phyloP scores from a whole-genome alignment of 148 eudicot species.

The Rhododendron ovatum region DNA sequence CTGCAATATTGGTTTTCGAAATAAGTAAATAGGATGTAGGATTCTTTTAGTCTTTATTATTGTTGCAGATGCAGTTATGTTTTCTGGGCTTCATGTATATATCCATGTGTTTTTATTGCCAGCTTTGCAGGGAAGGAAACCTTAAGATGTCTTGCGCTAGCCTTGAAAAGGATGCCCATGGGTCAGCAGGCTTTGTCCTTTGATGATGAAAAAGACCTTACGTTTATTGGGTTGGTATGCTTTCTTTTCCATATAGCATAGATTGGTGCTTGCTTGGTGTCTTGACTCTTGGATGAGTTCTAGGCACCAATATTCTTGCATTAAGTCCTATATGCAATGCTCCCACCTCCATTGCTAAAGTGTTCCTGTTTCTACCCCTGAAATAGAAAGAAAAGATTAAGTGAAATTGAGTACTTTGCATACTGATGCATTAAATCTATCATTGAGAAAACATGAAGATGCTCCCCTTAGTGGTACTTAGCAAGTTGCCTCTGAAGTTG shows the following conservation, averaged over 20 bases:
- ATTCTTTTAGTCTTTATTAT: not conserved
- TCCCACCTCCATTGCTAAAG: not conserved
- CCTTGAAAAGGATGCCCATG: constrained; percentile 72
- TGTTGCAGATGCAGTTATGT: not conserved
- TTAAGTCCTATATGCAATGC: not conserved
- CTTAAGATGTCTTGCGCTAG: constrained; percentile 88
- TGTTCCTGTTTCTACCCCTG: not conserved
- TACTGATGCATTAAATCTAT: not conserved
- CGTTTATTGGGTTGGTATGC: constrained; percentile 99
- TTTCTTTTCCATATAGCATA: constrained; percentile 32
- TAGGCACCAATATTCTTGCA: not conserved
- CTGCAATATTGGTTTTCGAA: not conserved
- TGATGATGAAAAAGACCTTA: constrained; percentile 91
- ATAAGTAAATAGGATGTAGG: not conserved
- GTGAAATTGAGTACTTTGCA: not conserved
- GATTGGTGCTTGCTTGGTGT: constrained; percentile 6
- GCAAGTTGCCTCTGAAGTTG: not conserved
- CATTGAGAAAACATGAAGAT: not conserved
- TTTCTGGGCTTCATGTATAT: not conserved
- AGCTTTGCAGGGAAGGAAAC: constrained; percentile 99
- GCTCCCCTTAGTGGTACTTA: not conserved
- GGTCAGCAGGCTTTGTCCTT: constrained; percentile 66
- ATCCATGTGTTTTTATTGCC: constrained; percentile 20
- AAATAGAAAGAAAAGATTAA: not conserved
- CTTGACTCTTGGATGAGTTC: not conserved